phyloP scores from a whole-genome alignment of 2,329 filamentous ascomycete genomes.

The Lanzia echinophila region DNA sequence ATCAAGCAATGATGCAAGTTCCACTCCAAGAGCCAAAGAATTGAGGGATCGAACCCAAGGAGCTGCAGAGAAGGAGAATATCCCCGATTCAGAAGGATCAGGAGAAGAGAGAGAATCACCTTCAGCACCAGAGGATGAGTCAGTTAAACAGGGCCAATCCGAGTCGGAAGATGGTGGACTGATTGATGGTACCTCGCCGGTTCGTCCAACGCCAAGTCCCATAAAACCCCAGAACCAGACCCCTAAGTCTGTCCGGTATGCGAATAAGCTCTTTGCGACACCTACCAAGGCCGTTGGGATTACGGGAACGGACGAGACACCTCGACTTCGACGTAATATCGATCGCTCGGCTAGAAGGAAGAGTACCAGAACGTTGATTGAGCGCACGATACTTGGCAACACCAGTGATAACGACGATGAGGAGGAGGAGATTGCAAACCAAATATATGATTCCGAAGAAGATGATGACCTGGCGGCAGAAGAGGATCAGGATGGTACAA shows the following conservation, averaged over 20 bases:
- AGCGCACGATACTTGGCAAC: slow-evolving; percentile 58
- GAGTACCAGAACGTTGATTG: slow-evolving; percentile 69
- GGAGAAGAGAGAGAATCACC: slow-evolving; percentile 1
- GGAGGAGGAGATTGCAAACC: slow-evolving; percentile 59
- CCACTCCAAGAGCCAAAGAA: neutral
- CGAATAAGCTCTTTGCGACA: slow-evolving; percentile 27
- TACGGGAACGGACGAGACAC: slow-evolving; percentile 18
- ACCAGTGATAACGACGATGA: slow-evolving; percentile 66
- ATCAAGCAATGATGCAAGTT: neutral
- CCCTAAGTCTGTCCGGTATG: slow-evolving; percentile 17
- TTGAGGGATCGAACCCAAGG: neutral
- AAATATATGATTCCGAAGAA: slow-evolving; percentile 57
- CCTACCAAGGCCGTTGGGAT: slow-evolving; percentile 20
- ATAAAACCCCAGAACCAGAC: slow-evolving; percentile 14
- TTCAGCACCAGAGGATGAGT: neutral
- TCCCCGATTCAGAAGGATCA: neutral
- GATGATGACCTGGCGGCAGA: slow-evolving; percentile 36
- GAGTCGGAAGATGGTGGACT: neutral
- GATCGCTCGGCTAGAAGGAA: slow-evolving; percentile 84
- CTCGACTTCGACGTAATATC: slow-evolving; percentile 37
- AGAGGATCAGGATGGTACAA: slow-evolving; percentile 26
- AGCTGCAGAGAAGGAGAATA: neutral
- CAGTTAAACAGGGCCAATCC: neutral
- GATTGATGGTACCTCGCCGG: neutral
- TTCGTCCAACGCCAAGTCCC: neutral